These are phyloP conservation scores for Penicillium egyptiacum DNA, from an alignment of 495 filamentous ascomycete genomes.

Conservation along the genomic window DNA sequence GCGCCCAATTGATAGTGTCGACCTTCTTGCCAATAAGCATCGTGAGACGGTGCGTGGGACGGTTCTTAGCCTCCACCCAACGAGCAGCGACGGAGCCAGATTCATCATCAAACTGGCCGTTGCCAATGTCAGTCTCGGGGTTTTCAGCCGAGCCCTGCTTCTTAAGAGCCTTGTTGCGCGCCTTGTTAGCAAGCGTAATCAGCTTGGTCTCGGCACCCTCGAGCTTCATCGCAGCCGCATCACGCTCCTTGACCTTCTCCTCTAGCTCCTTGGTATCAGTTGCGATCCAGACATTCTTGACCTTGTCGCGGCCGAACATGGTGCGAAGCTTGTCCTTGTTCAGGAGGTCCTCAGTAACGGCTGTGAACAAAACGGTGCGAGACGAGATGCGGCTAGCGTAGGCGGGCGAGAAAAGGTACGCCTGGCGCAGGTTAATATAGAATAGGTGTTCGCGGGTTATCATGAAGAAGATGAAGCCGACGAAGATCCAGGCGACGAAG, in stretches of 20 bases:
- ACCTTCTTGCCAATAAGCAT: slow-evolving; percentile 83
- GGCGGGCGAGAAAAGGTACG: slow-evolving; percentile 83
- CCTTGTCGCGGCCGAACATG: slow-evolving; percentile 71
- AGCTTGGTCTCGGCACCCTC: slow-evolving; percentile 89
- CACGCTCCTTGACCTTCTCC: slow-evolving; percentile 79
- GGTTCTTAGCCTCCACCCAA: slow-evolving; percentile 75
- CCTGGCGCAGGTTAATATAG: slow-evolving; percentile 95
- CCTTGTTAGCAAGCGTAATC: slow-evolving; percentile 76
- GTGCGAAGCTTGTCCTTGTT: slow-evolving; percentile 69
- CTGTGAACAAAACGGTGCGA: slow-evolving; percentile 87
- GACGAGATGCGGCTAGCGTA: slow-evolving; percentile 91
- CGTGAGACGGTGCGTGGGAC: slow-evolving; percentile 83
- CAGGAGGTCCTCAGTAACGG: slow-evolving; percentile 75
- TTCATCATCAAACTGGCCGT: slow-evolving; percentile 57
- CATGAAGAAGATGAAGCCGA: slow-evolving; percentile 83
- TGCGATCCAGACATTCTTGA: slow-evolving; percentile 84
- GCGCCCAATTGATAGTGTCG: slow-evolving; percentile 83
- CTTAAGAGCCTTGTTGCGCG: slow-evolving; percentile 72
- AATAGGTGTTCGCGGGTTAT: slow-evolving; percentile 89
- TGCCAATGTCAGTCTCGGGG: slow-evolving; percentile 27
- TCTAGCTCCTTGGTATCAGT: slow-evolving; percentile 79
- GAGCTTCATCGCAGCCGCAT: slow-evolving; percentile 78
- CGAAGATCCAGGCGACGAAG: slow-evolving; percentile 72
- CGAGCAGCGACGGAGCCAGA: slow-evolving; percentile 78
- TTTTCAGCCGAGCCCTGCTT: slow-evolving; percentile 56